phyloP scores from a whole-genome alignment of 164 flowering plant genomes.

The Malania oleifera region DNA sequence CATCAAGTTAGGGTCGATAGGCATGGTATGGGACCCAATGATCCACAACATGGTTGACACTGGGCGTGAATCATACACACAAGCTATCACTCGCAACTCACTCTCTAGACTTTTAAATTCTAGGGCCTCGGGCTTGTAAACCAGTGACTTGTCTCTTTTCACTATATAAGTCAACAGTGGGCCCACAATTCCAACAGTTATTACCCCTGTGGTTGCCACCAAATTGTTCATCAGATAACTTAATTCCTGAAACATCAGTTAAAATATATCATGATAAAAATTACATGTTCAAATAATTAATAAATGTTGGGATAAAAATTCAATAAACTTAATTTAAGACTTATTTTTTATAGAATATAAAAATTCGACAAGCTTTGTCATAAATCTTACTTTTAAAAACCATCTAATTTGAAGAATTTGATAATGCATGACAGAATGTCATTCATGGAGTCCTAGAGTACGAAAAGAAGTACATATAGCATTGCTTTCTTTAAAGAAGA shows the following conservation, averaged over 20 bases:
- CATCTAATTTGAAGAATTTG: too few relatives aligned
- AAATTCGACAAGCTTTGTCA: too few relatives aligned
- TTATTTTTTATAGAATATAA: too few relatives aligned
- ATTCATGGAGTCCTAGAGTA: too few relatives aligned
- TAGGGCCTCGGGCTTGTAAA: slow-evolving; percentile 30
- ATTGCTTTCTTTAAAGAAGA: too few relatives aligned
- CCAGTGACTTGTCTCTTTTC: slow-evolving; percentile 26
- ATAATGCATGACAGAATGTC: too few relatives aligned
- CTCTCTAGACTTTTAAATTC: slow-evolving; percentile 33
- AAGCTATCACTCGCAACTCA: slow-evolving; percentile 54
- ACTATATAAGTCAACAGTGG: slow-evolving; percentile 30
- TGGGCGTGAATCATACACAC: slow-evolving; percentile 57
- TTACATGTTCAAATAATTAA: too few relatives aligned
- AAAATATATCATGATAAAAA: too few relatives aligned
- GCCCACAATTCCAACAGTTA: slow-evolving; percentile 44
- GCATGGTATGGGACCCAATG: slow-evolving; percentile 20
- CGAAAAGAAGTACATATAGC: too few relatives aligned
- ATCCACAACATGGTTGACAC: slow-evolving; percentile 38
- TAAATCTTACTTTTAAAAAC: too few relatives aligned
- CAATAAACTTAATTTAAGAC: too few relatives aligned
- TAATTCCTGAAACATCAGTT: slow-evolving; percentile 19
- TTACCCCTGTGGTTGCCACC: slow-evolving; percentile 28
- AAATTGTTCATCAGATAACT: slow-evolving; percentile 16
- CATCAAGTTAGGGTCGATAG: slow-evolving; percentile 43
- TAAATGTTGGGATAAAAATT: too few relatives aligned